phyloP scores from a whole-genome alignment of 306 rosid genomes.

The Casuarina cunninghamiana region DNA sequence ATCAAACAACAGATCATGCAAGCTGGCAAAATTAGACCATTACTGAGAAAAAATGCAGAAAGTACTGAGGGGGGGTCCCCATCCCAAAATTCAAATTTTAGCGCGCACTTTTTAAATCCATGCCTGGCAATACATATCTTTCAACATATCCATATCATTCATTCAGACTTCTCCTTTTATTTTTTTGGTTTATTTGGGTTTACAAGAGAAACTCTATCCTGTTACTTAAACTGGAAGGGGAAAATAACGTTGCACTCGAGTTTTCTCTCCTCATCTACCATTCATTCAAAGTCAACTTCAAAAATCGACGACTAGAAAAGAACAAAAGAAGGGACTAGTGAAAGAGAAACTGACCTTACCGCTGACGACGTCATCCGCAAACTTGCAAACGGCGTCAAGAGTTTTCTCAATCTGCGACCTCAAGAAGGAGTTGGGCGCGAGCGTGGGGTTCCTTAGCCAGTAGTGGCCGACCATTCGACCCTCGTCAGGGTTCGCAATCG shows the following conservation, averaged over 20 bases:
- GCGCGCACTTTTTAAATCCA: background rate
- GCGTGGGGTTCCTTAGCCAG: slow-evolving; percentile 76
- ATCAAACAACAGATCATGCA: background rate
- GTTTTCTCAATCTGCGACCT: slow-evolving; percentile 70
- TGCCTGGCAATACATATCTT: background rate
- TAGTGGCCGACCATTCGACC: slow-evolving; percentile 98
- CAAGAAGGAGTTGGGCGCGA: slow-evolving; percentile 68
- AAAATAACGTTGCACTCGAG: background rate
- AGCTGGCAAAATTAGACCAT: slow-evolving; percentile 19
- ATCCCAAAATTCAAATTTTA: background rate
- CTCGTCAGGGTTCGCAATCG: slow-evolving; percentile 97
- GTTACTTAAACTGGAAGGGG: background rate
- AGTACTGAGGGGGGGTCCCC: background rate
- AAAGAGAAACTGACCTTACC: slow-evolving; percentile 73
- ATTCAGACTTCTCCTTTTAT: background rate
- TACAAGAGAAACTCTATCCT: background rate
- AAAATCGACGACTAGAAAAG: too few species aligned
- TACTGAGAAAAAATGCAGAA: background rate
- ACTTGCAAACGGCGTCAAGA: slow-evolving; percentile 50
- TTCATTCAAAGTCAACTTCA: background rate
- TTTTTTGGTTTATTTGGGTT: too few species aligned
- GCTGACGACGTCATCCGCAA: slow-evolving; percentile 76
- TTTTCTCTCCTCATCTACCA: background rate
- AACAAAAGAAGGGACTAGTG: background rate
- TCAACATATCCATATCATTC: slow-evolving; percentile 4